phyloP scores from a whole-genome alignment of 2,329 filamentous ascomycete genomes.

The Pyrenophora tritici-repentis region DNA sequence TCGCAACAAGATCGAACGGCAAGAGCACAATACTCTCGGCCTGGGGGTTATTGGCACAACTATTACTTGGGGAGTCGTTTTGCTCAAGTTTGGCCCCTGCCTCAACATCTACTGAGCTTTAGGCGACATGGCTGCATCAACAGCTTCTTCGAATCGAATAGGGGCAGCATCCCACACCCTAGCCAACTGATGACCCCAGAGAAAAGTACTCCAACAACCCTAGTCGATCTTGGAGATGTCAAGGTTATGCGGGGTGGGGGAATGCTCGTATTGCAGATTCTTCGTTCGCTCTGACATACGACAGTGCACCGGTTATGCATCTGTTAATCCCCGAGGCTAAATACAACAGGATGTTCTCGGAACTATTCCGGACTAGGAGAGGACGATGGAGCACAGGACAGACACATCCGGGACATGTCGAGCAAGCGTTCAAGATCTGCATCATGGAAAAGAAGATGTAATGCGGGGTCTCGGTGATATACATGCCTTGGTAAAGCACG shows the following conservation, averaged over 20 bases:
- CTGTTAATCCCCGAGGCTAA: conserved; percentile 7
- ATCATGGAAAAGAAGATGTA: background rate
- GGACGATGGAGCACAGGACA: background rate
- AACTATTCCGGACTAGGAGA: conserved; percentile 3
- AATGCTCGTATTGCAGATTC: background rate
- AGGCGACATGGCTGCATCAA: no score
- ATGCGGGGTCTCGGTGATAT: conserved; percentile 8
- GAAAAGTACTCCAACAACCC: no score
- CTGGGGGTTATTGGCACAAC: no score
- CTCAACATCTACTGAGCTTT: no score
- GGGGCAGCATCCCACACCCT: no score
- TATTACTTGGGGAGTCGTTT: no score
- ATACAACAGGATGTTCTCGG: conserved; percentile 11
- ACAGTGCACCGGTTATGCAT: background rate
- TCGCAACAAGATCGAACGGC: no score
- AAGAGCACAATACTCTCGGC: no score
- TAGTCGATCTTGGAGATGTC: background rate
- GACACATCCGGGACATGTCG: conserved; percentile 1
- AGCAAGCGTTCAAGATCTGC: conserved; percentile 1
- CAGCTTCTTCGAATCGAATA: no score
- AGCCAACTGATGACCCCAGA: no score
- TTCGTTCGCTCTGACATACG: background rate
- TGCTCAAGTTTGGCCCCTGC: no score
- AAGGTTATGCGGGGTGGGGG: background rate
- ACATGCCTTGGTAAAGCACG: background rate